These are phyloP conservation scores for Fusarium liriodendri DNA, from an alignment of 2,329 filamentous ascomycete species.

Conservation along the genomic window DNA sequence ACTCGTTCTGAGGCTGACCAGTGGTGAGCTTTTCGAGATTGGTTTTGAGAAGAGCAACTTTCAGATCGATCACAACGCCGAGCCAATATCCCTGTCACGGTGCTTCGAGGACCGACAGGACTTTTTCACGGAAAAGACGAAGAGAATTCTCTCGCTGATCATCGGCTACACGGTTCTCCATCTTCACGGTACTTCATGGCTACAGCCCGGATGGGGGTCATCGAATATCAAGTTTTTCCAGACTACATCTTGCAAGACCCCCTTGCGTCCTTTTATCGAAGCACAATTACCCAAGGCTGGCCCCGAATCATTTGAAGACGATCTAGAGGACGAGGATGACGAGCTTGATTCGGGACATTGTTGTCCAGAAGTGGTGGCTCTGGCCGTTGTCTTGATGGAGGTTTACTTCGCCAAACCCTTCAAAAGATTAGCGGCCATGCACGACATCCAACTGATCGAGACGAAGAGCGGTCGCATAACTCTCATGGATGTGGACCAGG, in stretches of 20 bases:
- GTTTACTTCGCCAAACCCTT: conserved; percentile 13
- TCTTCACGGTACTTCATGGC: background rate
- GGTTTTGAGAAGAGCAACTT: conserved; percentile 7
- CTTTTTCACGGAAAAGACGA: background rate
- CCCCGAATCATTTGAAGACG: background rate
- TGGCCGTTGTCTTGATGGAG: conserved; percentile 16
- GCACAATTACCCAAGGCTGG: background rate
- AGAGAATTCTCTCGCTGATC: background rate
- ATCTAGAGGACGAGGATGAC: background rate
- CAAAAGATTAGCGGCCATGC: background rate
- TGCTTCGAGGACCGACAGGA: background rate
- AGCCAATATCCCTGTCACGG: background rate
- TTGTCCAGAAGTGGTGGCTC: background rate
- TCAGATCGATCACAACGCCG: background rate
- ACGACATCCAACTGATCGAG: background rate
- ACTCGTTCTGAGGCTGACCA: background rate
- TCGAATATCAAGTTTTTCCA: background rate
- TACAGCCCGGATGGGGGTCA: background rate
- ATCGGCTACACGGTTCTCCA: background rate
- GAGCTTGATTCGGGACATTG: background rate
- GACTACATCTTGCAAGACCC: background rate
- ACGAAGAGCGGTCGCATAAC: background rate
- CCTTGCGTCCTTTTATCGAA: background rate
- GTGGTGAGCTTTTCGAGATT: conserved; percentile 6
- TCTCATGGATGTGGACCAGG: conserved; percentile 1